Percentiles rank a stretch among this genome's conserved stretches.
These are phyloP conservation scores for Eutrema yunnanense DNA, from an alignment of 345 rosid genomes.

Conservation along the genomic window DNA sequence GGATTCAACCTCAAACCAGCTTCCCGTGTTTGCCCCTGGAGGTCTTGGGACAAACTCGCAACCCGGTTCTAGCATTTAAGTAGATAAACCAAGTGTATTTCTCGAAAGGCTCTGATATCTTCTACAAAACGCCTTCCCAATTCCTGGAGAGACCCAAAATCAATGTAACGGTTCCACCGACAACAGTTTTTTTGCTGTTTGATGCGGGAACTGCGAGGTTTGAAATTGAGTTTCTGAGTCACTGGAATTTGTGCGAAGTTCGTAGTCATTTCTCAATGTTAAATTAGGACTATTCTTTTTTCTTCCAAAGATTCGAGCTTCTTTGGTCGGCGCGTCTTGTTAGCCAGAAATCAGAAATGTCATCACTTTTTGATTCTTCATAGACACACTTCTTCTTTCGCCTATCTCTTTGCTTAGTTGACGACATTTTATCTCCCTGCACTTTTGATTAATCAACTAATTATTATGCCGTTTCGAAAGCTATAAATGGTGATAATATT, in stretches of 20 bases:
- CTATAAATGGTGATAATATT: neutral
- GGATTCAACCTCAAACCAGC: constrained; percentile 74
- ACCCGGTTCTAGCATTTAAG: constrained; percentile 41
- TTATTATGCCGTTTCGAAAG: neutral
- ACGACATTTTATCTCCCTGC: neutral
- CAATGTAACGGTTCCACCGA: neutral
- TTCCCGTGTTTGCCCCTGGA: constrained; percentile 74
- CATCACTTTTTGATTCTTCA: neutral
- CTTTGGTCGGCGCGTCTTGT: neutral
- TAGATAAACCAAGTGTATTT: constrained; percentile 12
- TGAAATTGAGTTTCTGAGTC: neutral
- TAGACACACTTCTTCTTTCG: neutral
- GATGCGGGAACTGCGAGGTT: neutral
- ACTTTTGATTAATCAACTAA: neutral
- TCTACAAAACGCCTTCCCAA: constrained; percentile 2
- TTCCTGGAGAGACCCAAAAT: neutral
- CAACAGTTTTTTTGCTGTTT: neutral
- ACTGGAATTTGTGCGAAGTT: constrained; percentile 2
- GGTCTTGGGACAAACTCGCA: constrained; percentile 37
- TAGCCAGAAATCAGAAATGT: neutral
- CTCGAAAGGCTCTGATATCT: neutral
- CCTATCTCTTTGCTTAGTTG: neutral
- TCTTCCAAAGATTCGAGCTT: neutral
- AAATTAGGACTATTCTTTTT: neutral
- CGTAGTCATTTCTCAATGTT: neutral